Evolutionary conservation across 2,329 filamentous ascomycete species (phyloP).

Genomic region (Fusarium torreyae): DNA sequence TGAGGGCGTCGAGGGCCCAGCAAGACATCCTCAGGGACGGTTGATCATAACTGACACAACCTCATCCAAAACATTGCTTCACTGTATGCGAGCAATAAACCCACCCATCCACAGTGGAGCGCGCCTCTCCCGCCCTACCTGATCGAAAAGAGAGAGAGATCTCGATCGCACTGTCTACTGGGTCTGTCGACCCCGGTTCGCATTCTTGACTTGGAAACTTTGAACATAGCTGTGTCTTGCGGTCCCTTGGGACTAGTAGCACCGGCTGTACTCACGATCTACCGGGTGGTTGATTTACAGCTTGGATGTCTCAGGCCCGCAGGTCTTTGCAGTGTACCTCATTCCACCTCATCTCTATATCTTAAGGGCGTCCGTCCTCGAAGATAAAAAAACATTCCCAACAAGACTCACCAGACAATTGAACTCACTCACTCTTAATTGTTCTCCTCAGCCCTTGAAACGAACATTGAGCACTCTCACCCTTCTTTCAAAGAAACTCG

Average conservation of each 20-base stretch:
- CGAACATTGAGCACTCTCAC: conserved; percentile 31
- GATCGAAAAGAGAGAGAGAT: conserved; percentile 39
- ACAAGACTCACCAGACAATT: conserved; percentile 48
- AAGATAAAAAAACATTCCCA: conserved; percentile 55
- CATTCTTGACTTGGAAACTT: conserved; percentile 51
- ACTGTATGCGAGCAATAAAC: conserved; percentile 49
- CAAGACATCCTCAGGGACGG: conserved; percentile 44
- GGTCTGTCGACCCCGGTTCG: conserved; percentile 49
- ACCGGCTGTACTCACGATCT: conserved; percentile 53
- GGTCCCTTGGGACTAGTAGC: conserved; percentile 50
- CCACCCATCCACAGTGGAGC: conserved; percentile 45
- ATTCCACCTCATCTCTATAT: conserved; percentile 60
- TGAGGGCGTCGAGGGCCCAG: conserved; percentile 40
- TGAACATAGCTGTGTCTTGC: conserved; percentile 55
- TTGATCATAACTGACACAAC: conserved; percentile 41
- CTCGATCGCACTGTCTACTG: conserved; percentile 43
- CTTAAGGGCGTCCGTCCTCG: conserved; percentile 57
- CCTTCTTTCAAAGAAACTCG: conserved; percentile 37
- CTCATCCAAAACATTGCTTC: conserved; percentile 39
- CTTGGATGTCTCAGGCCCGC: conserved; percentile 55
- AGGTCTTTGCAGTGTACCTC: conserved; percentile 53
- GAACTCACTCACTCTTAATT: conserved; percentile 36
- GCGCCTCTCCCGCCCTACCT: conserved; percentile 51
- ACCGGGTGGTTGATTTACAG: conserved; percentile 54
- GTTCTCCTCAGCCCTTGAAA: conserved; percentile 36